Percentiles rank a stretch among this genome's conserved stretches.
Conservation (phyloP, 495 filamentous ascomycete species). For the Aspergillus sclerotioniger region DNA sequence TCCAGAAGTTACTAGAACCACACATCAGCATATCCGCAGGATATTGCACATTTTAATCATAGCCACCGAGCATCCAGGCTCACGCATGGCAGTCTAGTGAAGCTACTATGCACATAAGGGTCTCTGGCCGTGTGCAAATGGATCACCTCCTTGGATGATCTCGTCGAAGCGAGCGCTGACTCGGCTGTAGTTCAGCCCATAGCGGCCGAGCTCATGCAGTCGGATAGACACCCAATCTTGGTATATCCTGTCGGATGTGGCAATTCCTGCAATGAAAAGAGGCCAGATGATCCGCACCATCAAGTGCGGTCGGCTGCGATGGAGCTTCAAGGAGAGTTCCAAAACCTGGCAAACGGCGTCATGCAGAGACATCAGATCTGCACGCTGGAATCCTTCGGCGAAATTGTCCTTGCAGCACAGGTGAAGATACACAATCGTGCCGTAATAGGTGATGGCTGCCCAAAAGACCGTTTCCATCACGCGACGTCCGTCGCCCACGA, state of each 20-base stretch:
- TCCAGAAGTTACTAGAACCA: too few species aligned
- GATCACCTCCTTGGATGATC: constrained; percentile 21
- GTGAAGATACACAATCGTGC: constrained; percentile 29
- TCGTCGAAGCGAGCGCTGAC: constrained; percentile 29
- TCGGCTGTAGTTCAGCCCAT: constrained; percentile 17
- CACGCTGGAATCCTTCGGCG: background rate
- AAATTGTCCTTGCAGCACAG: constrained; percentile 19
- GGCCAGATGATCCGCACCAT: constrained; percentile 33
- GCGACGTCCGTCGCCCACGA: constrained; percentile 19
- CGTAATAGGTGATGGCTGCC: constrained; percentile 33
- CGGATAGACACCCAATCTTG: constrained; percentile 39
- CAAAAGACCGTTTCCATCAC: constrained; percentile 34
- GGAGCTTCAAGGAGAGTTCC: constrained; percentile 28
- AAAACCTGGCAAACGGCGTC: constrained; percentile 27
- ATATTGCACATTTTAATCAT: background rate
- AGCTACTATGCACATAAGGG: background rate
- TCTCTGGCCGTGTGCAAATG: constrained; percentile 15
- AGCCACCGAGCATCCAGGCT: background rate
- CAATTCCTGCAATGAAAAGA: constrained; percentile 32
- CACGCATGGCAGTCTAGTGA: too few species aligned
- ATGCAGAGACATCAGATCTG: constrained; percentile 16
- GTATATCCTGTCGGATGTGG: constrained; percentile 29
- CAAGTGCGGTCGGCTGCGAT: constrained; percentile 29
- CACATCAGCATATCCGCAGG: too few species aligned
- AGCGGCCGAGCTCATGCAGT: constrained; percentile 30